phyloP scores from a whole-genome alignment of 768 basidiomycete genomes.

The Punctularia strigosozonata region DNA sequence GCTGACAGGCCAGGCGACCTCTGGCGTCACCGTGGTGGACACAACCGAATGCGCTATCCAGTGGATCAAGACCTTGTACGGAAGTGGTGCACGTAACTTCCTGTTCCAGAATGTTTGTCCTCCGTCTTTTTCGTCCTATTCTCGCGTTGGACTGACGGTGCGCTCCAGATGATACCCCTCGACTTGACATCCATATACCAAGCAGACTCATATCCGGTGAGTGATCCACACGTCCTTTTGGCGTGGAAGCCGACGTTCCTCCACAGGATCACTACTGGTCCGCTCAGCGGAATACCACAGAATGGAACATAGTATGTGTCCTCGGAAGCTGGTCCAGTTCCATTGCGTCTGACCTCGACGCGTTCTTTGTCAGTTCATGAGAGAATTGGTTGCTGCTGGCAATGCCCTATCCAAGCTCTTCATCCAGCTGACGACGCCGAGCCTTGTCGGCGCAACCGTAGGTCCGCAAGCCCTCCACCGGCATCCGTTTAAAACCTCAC shows the following conservation, averaged over 20 bases:
- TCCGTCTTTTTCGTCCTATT: constrained; percentile 11
- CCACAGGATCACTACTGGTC: constrained; percentile 13
- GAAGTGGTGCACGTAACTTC: constrained; percentile 52
- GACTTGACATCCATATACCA: constrained; percentile 9
- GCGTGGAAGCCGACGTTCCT: no score
- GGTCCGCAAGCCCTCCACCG: no score
- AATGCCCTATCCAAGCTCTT: constrained; percentile 10
- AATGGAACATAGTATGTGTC: constrained; percentile 4
- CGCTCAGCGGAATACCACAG: constrained; percentile 8
- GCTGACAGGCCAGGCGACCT: constrained; percentile 34
- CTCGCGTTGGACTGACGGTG: no score
- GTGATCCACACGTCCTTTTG: no score
- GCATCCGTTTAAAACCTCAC: no score
- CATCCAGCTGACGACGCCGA: constrained; percentile 7
- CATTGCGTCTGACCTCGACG: no score
- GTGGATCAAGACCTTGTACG: constrained; percentile 45
- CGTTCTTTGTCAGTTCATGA: no score
- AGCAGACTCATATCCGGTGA: constrained; percentile 7
- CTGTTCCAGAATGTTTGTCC: constrained; percentile 65
- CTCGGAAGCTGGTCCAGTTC: no score
- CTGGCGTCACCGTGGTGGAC: constrained; percentile 42
- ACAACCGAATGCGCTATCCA: constrained; percentile 49
- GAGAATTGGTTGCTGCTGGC: constrained; percentile 8
- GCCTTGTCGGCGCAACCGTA: constrained; percentile 34
- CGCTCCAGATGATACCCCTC: constrained; percentile 12